Base-by-base conservation (phyloP, 495 filamentous ascomycete genomes). In the Beverwykella pulmonaria region DNA sequence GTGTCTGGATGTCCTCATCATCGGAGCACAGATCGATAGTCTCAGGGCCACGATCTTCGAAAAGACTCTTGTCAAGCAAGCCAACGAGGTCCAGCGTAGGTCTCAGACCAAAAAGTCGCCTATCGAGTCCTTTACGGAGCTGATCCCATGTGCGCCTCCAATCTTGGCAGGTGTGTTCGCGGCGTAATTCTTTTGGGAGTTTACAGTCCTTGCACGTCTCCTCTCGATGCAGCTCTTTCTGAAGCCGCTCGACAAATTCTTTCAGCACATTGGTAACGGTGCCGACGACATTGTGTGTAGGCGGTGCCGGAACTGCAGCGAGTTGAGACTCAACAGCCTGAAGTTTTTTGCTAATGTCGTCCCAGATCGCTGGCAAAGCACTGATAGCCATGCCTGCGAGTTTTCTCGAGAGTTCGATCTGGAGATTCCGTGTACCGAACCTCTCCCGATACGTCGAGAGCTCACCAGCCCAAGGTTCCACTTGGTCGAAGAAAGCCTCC, bases 361-460 rank as follows among this genome's bases (percentile, higher is more conserved):
- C 15, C 59, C 68, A 48, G 25, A 81, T 77, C 2, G 56, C 49
- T 0, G 80, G 80, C 1, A 82, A 57, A 70, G 64, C 63, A n/a
- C 59, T 59, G 15, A 65, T 48, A 30, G 74, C 79, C 22, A 71
- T 61, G n/a, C 68, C 60, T 2, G 74, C 75, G 0, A 83, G 74
- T 41, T 75, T 74, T 29, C 74, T 53, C 0, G 80, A 77, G 1
- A 83, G 46, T 25, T 70, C 71, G 1, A 39, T 63, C 53, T 77
- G 77, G 1, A 83, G 77, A 53, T 70, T 67, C 7, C 12, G 41
- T 1, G 72, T 76, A 0, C 81, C 81, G 46, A 82, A 82, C 15
- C 77, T 71, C 22, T 68, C 34, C 6, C 68, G 60, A 23, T 69
- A 48, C 71, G 71, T 9, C 66, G 22, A 41, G 8, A 82, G 59